phyloP scores from a whole-genome alignment of 2,329 filamentous ascomycete genomes.

The Aquanectria penicillioides region DNA sequence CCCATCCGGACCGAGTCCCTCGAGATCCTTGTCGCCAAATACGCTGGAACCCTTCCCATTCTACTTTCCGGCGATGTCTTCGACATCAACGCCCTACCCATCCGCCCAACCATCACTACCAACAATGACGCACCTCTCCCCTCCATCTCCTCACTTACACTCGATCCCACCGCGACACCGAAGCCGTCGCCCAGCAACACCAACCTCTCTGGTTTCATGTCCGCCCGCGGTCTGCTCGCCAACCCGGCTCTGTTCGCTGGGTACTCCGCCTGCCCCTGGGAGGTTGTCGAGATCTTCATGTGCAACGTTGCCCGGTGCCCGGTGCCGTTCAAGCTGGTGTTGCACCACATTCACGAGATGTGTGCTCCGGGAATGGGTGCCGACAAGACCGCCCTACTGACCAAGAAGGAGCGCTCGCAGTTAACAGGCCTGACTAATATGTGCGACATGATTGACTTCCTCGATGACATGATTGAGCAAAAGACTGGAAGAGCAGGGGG shows the following conservation, averaged over 20 bases:
- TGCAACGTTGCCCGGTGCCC: constrained; percentile 65
- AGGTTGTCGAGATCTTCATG: constrained; percentile 71
- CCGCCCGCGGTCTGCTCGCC: constrained; percentile 72
- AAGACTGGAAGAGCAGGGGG: constrained; percentile 45
- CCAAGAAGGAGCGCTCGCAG: constrained; percentile 63
- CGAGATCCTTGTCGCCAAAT: constrained; percentile 61
- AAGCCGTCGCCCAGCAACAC: constrained; percentile 52
- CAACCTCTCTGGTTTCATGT: constrained; percentile 72
- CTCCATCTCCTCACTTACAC: constrained; percentile 43
- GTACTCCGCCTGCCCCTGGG: constrained; percentile 66
- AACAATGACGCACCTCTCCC: constrained; percentile 33
- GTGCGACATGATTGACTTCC: constrained; percentile 68
- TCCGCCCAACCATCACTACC: constrained; percentile 44
- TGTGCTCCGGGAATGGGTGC: constrained; percentile 64
- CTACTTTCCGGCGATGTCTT: constrained; percentile 78
- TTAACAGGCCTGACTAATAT: constrained; percentile 63
- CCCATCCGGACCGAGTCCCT: constrained; percentile 72
- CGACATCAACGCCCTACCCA: constrained; percentile 61
- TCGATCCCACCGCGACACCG: constrained; percentile 31
- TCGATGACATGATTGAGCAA: constrained; percentile 61
- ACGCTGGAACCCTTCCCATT: constrained; percentile 66
- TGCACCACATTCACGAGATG: constrained; percentile 77
- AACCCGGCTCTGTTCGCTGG: constrained; percentile 75
- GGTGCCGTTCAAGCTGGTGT: constrained; percentile 69
- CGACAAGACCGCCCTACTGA: constrained; percentile 63